These are phyloP conservation scores for Parathielavia appendiculata DNA, from an alignment of 495 filamentous ascomycete genomes.

Conservation along the genomic window DNA sequence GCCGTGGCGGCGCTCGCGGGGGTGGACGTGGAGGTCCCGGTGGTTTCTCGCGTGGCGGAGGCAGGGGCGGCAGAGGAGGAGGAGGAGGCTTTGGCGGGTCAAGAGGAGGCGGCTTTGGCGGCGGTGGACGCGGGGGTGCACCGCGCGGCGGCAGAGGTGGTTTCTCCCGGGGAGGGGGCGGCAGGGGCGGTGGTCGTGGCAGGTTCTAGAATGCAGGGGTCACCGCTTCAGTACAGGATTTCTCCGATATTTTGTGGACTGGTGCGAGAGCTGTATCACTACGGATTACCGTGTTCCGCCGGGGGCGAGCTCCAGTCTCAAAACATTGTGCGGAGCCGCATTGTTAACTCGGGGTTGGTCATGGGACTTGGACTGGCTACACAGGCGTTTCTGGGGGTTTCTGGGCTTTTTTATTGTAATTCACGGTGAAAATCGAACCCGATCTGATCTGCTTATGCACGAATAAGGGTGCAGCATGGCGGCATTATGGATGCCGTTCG, in stretches of 20 bases:
- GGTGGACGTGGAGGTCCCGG: conserved; percentile 39
- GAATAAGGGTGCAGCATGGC: conserved; percentile 2
- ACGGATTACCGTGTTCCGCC: background rate
- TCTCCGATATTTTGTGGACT: background rate
- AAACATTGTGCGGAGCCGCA: conserved; percentile 17
- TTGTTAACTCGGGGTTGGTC: conserved; percentile 22
- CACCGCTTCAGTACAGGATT: background rate
- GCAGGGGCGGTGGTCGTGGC: conserved; percentile 22
- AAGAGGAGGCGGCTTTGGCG: conserved; percentile 26
- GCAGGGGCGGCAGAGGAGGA: conserved; percentile 39
- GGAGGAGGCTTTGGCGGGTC: conserved; percentile 33
- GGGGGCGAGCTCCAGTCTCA: conserved; percentile 7
- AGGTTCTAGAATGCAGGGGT: background rate
- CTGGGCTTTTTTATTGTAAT: conserved; percentile 21
- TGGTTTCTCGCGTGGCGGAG: conserved; percentile 37
- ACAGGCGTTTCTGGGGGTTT: conserved; percentile 27
- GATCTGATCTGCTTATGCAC: conserved; percentile 9
- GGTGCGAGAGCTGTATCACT: conserved; percentile 9
- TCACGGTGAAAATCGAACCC: conserved; percentile 12
- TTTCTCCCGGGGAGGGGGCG: conserved; percentile 24
- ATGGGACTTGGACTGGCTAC: conserved; percentile 25
- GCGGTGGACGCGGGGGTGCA: conserved; percentile 25
- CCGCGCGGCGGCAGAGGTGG: conserved; percentile 26
- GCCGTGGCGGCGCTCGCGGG: conserved; percentile 44
- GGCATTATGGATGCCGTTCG: conserved; percentile 3